Conservation (phyloP, 1,139 yeast species). For the Pichia cactophila region DNA sequence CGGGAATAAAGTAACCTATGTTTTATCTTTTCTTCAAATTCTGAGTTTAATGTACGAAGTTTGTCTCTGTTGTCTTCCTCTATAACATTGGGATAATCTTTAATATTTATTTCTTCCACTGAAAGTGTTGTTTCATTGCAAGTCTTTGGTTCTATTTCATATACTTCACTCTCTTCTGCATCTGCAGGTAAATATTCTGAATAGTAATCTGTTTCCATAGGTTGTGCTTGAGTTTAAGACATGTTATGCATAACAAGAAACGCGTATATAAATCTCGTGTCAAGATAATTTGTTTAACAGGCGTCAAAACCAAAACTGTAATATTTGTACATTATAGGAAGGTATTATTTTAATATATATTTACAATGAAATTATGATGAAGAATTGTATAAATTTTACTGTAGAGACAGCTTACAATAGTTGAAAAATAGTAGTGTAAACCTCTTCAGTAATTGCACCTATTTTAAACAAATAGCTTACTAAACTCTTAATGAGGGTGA, state of each 20-base stretch:
- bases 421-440: constrained; percentile 25
- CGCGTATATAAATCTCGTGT: background rate
- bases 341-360: background rate
- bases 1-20: constrained; percentile 1
- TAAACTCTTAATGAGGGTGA: constrained; percentile 55
- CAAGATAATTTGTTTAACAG: no score
- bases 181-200: constrained; percentile 20
- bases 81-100: background rate
- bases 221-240: background rate
- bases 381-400: background rate
- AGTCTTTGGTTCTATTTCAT: constrained; percentile 14
- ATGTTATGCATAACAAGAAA: background rate
- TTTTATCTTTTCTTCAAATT: constrained; percentile 9
- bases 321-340: no score
- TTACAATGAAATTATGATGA: background rate
- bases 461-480: constrained; percentile 54
- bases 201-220: constrained; percentile 18
- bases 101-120: background rate
- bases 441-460: constrained; percentile 38
- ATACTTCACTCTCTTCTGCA: constrained; percentile 17
- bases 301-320: no score
- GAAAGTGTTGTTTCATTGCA: background rate
- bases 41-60: constrained; percentile 2
- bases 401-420: constrained; percentile 1
- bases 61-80: constrained; percentile 4